phyloP scores from a whole-genome alignment of 176 grass and related monocot genomes.

The Oryza meridionalis region DNA sequence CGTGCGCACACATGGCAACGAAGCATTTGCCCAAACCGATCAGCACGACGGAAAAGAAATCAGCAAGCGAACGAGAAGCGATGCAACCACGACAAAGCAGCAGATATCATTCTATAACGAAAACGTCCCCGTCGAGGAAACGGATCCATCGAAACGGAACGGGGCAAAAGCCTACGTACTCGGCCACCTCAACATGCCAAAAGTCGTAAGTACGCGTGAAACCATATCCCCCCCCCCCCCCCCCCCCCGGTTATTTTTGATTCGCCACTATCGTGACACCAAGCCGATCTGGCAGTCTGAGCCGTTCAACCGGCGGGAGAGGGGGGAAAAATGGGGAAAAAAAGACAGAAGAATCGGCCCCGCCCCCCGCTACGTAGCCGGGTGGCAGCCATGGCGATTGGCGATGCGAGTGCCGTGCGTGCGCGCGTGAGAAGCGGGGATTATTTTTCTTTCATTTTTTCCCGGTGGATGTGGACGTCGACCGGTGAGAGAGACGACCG shows the following conservation, averaged over 20 bases:
- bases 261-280: neutral
- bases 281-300: conserved; percentile 20
- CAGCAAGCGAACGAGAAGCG: neutral
- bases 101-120: neutral
- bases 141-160: neutral
- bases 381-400: neutral
- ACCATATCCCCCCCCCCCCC: neutral
- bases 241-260: neutral
- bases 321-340: neutral
- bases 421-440: neutral
- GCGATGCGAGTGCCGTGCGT: no score
- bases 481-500: neutral
- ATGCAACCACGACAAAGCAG: neutral
- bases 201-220: neutral
- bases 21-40: neutral
- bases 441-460: neutral
- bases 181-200: neutral
- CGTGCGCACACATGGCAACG: conserved; percentile 7
- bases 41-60: neutral
- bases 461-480: neutral
- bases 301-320: neutral
- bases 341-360: neutral
- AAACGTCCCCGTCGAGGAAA: neutral
- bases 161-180: neutral
- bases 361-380: neutral